Conservation (phyloP, 257 asterid genomes). For the Solanum peruvianum region DNA sequence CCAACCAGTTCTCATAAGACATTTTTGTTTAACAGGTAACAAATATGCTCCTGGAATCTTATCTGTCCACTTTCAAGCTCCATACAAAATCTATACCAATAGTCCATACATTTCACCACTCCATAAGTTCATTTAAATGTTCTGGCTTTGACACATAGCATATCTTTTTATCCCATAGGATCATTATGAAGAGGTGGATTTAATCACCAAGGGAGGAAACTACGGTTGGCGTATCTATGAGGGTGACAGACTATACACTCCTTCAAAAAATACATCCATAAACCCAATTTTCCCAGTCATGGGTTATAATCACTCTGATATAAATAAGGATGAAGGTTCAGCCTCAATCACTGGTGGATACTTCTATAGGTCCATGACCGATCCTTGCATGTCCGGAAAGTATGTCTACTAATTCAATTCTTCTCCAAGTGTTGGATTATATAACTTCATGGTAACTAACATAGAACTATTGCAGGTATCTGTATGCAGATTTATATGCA, state of each 20-base stretch:
- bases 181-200: conserved; percentile 65
- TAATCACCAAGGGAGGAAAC: conserved; percentile 70
- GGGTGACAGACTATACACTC: conserved; percentile 27
- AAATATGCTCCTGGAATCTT: background rate
- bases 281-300: conserved; percentile 63
- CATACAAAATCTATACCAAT: background rate
- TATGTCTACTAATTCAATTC: conserved; percentile 2
- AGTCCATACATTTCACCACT: background rate
- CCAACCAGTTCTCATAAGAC: background rate
- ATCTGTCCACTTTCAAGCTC: background rate
- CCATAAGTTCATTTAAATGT: background rate
- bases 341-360: conserved; percentile 91
- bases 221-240: conserved; percentile 84
- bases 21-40: background rate
- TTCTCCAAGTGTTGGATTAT: background rate
- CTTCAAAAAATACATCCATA: conserved; percentile 39
- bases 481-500: conserved; percentile 71
- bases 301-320: conserved; percentile 79
- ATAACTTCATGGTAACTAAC: background rate
- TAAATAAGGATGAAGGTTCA: conserved; percentile 55
- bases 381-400: conserved; percentile 83
- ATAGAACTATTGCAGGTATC: conserved; percentile 35
- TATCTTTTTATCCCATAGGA: conserved; percentile 29
- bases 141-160: background rate
- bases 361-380: conserved; percentile 51